Evolutionary conservation across 371 early-diverging fungal genomes (phyloP).

Genomic region (Conidiobolus incongruus): DNA sequence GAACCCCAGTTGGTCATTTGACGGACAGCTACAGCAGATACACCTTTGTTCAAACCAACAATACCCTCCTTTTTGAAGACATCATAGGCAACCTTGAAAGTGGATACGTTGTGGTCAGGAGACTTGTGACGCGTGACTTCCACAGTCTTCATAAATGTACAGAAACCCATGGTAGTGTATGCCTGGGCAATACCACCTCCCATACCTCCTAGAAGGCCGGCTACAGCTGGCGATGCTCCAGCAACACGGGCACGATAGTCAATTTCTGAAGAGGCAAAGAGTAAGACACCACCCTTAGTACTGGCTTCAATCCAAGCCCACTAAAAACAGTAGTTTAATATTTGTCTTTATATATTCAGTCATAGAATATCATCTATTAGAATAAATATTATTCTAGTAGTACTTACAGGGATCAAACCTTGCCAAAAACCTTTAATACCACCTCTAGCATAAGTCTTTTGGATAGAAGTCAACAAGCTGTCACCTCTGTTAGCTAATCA

Average conservation of each 20-base stretch:
- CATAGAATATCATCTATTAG: background rate
- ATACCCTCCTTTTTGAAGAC: slow-evolving; percentile 84
- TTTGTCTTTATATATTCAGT: background rate
- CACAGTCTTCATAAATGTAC: slow-evolving; percentile 97
- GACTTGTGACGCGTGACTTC: slow-evolving; percentile 88
- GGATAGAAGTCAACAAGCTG: slow-evolving; percentile 28
- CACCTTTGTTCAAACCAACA: slow-evolving; percentile 86
- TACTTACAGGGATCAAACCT: slow-evolving; percentile 28
- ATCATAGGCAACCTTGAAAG: slow-evolving; percentile 60
- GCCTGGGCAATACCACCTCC: slow-evolving; percentile 79
- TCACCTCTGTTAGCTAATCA: slow-evolving; percentile 50
- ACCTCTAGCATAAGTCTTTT: slow-evolving; percentile 47
- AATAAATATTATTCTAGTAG: background rate
- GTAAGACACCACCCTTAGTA: slow-evolving; percentile 83
- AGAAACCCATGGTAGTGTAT: slow-evolving; percentile 95
- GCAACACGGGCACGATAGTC: slow-evolving; percentile 38
- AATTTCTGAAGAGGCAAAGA: slow-evolving; percentile 84
- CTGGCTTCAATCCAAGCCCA: slow-evolving; percentile 89
- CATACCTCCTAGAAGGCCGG: slow-evolving; percentile 83
- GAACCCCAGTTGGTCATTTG: slow-evolving; percentile 96
- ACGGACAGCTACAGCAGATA: slow-evolving; percentile 72
- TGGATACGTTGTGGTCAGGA: slow-evolving; percentile 21
- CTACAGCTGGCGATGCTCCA: slow-evolving; percentile 31
- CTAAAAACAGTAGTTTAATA: background rate
- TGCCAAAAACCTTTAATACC: slow-evolving; percentile 65